Evolutionary conservation across 139 green algal species (phyloP).

Genomic region (Chlorella vulgaris): DNA sequence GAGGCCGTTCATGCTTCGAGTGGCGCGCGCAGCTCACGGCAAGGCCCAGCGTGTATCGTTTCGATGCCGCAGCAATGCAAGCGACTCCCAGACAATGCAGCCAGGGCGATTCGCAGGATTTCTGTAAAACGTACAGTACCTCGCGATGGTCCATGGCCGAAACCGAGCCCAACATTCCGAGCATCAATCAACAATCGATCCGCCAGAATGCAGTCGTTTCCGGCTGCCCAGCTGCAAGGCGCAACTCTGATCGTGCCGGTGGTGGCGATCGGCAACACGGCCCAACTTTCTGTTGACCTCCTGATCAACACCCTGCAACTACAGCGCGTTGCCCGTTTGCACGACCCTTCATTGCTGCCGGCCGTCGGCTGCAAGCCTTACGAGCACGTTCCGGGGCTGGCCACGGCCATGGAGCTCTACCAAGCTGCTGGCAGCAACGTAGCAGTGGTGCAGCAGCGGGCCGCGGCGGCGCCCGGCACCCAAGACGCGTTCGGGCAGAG

Average conservation of each 20-base stretch:
- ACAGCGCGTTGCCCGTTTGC: slow-evolving; percentile 46
- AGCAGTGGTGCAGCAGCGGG: slow-evolving; percentile 76
- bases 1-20: background rate
- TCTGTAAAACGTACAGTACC: no score
- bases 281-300: slow-evolving; percentile 80
- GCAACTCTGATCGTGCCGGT: slow-evolving; percentile 20
- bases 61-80: no score
- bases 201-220: background rate
- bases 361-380: slow-evolving; percentile 68
- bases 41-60: no score
- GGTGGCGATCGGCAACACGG: slow-evolving; percentile 63
- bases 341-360: slow-evolving; percentile 64
- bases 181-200: background rate
- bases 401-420: slow-evolving; percentile 67
- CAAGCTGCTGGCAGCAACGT: slow-evolving; percentile 11
- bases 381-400: slow-evolving; percentile 34
- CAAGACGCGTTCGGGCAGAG: slow-evolving; percentile 53
- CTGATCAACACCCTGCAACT: slow-evolving; percentile 56
- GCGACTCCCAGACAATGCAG: no score
- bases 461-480: slow-evolving; percentile 54
- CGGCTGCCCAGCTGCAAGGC: background rate
- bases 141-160: no score
- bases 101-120: no score
- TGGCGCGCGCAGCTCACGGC: no score
- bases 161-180: background rate